Evolutionary conservation across 306 rosid genomes (phyloP).

Genomic region (Quercus robur): DNA sequence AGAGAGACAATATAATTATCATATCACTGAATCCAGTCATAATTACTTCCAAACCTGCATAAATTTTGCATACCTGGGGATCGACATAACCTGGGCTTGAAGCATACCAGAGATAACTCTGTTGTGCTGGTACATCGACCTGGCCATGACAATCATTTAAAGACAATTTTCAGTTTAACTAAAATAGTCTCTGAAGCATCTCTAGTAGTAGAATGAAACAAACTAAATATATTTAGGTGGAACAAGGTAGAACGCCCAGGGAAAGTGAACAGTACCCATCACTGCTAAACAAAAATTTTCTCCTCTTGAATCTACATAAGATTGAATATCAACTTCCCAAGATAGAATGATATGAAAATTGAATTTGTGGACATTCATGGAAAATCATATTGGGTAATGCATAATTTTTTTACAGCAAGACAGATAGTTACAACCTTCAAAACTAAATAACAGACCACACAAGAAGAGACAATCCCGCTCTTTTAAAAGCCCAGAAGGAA

Average conservation of each 20-base stretch:
- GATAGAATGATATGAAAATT: neutral
- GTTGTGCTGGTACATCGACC: constrained; percentile 86
- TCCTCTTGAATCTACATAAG: neutral
- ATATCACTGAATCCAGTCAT: neutral
- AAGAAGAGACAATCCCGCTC: neutral
- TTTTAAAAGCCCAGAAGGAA: neutral
- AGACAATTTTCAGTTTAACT: constrained; percentile 14
- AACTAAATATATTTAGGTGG: constrained; percentile 2
- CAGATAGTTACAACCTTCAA: neutral
- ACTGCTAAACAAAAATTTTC: neutral
- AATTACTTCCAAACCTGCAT: neutral
- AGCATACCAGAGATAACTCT: constrained; percentile 81
- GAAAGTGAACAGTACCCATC: neutral
- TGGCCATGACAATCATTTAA: constrained; percentile 27
- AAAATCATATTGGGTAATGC: neutral
- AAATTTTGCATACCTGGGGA: constrained; percentile 41
- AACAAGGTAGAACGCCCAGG: neutral
- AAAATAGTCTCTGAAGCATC: neutral
- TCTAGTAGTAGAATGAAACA: constrained; percentile 15
- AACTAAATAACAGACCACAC: neutral
- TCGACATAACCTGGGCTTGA: constrained; percentile 25
- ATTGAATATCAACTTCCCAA: neutral
- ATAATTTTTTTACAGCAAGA: neutral
- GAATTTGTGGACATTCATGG: neutral
- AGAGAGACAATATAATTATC: constrained; percentile 7